Evolutionary conservation across 495 filamentous ascomycete genomes (phyloP), one percentile per base, ranked within the genome.

Genomic region (Xylaria intraflava): DNA sequence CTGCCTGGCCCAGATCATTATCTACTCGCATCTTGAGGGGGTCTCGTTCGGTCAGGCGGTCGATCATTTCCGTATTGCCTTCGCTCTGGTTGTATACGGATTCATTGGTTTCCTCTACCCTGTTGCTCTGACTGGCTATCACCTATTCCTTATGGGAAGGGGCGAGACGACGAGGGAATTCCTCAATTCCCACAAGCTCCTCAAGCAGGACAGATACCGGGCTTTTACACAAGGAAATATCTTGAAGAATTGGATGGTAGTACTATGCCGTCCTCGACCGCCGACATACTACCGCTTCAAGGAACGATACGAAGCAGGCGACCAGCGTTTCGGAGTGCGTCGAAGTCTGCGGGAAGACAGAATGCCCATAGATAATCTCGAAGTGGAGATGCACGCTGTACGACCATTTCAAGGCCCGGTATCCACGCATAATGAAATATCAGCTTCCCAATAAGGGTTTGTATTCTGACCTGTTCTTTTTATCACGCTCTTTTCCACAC

Each of bases 151-250:
- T 33, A 87, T 90, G 69, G 87, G 81, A 29, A 79, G 90, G 35
- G 93, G 91, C 16, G 92, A 96, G 72, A 97, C 94, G 7, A 98
- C 93, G 1, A 79, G 94, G 55, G 93, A 98, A 68, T 96, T 94
- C 65, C 81, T 98, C 42, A 95, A 93, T 69, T 90, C 87, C 10
- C 89, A 95, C 65, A 97, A 97, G 64, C 96, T 97, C 68, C 69
- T 84, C 48, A 92, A 90, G 72, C 82, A 86, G 57, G 93, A 97
- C 65, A 83, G 93, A 20, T 94, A 96, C 67, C 79, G 90, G 30
- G 90, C 93, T 6, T 98, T 95, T 51, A 87, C 83, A 0, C 92
- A 95, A 64, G 85, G 81, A 20, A 88, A 73, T 60, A 74, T 83
- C 53, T 71, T 86, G 69, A 84, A 73, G 52, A 97, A 97, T 65